A percentile compares a stretch with the other conserved stretches of the same genome.
phyloP scores from a whole-genome alignment of 2,329 filamentous ascomycete genomes.

The Rhinocladiella mackenziei region DNA sequence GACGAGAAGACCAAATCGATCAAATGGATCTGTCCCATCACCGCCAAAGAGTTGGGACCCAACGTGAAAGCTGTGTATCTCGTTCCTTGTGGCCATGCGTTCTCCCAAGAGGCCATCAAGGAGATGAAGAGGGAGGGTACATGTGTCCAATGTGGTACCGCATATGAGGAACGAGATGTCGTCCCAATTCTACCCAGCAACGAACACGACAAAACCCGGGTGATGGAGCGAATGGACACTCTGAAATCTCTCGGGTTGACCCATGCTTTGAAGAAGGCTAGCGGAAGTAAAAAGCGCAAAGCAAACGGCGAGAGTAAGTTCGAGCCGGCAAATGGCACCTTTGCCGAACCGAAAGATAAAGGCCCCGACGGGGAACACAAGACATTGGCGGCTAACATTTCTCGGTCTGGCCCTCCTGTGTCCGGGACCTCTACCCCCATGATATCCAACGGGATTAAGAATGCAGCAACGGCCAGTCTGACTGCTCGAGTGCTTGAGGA shows the following conservation, averaged over 20 bases:
- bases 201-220: conserved; percentile 64
- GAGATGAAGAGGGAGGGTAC: conserved; percentile 63
- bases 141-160: conserved; percentile 66
- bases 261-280: conserved; percentile 81
- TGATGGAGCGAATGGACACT: conserved; percentile 64
- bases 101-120: conserved; percentile 78
- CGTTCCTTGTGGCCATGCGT: conserved; percentile 92
- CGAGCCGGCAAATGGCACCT: not conserved
- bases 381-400: not conserved
- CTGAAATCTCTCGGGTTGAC: conserved; percentile 69
- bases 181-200: conserved; percentile 75
- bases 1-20: conserved; percentile 43
- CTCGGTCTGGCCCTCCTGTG: conserved; percentile 22
- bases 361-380: conserved; percentile 9
- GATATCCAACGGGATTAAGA: conserved; percentile 67
- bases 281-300: conserved; percentile 67
- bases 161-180: conserved; percentile 68
- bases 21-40: conserved; percentile 76
- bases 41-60: conserved; percentile 78
- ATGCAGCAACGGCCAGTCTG: conserved; percentile 76
- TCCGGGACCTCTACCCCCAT: conserved; percentile 35
- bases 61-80: conserved; percentile 78
- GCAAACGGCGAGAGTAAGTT: conserved; percentile 52
- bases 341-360: conserved; percentile 7
- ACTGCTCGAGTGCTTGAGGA: conserved; percentile 84